These are phyloP conservation scores for Flaveria ramosissima DNA, from an alignment of 129 eudicot species.

Conservation along the genomic window DNA sequence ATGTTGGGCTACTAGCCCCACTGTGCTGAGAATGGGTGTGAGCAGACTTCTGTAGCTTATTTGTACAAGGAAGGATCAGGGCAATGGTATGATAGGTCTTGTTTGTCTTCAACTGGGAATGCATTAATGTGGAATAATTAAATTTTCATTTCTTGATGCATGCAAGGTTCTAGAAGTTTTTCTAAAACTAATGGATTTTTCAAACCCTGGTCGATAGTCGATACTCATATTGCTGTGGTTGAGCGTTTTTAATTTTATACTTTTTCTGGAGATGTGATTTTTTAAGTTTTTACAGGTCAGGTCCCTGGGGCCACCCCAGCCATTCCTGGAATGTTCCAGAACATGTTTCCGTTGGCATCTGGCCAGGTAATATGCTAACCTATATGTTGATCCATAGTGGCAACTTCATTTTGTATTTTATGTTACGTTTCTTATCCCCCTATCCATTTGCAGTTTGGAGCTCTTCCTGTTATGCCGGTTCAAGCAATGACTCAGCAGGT, in stretches of 20 bases:
- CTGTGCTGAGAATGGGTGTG: slow-evolving; percentile 99
- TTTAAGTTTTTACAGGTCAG: slow-evolving; percentile 60
- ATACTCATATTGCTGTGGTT: slow-evolving; percentile 17
- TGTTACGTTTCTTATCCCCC: background rate
- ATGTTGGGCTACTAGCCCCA: slow-evolving; percentile 99
- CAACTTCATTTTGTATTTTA: background rate
- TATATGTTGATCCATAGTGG: background rate
- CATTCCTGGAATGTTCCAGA: slow-evolving; percentile 80
- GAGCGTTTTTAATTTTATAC: background rate
- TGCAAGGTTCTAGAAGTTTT: slow-evolving; percentile 25
- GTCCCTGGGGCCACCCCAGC: slow-evolving; percentile 71
- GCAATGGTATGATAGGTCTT: slow-evolving; percentile 84
- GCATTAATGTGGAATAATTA: slow-evolving; percentile 29
- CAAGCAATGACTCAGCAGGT: slow-evolving; percentile 99
- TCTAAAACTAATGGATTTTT: slow-evolving; percentile 12
- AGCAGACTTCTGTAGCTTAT: slow-evolving; percentile 99
- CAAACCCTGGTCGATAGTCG: slow-evolving; percentile 29
- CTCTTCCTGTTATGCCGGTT: slow-evolving; percentile 93
- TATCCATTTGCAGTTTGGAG: slow-evolving; percentile 61
- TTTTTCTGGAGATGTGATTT: slow-evolving; percentile 33
- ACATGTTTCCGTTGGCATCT: slow-evolving; percentile 64
- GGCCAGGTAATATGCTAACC: slow-evolving; percentile 60
- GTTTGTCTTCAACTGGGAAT: slow-evolving; percentile 89
- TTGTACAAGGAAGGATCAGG: slow-evolving; percentile 86
- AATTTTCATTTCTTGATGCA: slow-evolving; percentile 12